These are phyloP conservation scores for Pulveroboletus frians DNA, from an alignment of 768 basidiomycete species.

Conservation along the genomic window DNA sequence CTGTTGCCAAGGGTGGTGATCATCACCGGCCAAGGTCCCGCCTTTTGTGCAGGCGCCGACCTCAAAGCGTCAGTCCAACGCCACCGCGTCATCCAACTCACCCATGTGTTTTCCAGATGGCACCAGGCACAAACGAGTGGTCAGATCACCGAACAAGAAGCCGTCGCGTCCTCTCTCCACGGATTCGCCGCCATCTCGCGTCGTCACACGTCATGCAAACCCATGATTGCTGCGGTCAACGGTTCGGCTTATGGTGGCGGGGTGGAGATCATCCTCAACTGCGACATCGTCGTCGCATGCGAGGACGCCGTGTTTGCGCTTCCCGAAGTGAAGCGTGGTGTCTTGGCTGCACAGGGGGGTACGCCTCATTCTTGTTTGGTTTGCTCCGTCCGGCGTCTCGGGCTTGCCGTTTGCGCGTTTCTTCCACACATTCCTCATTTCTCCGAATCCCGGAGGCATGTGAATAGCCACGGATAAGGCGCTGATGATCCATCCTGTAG, in stretches of 20 bases:
- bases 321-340: constrained; percentile 76
- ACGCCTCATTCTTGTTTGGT: constrained; percentile 16
- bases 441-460: background rate
- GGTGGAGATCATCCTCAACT: constrained; percentile 65
- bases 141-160: constrained; percentile 40
- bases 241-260: constrained; percentile 71
- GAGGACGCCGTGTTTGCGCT: constrained; percentile 65
- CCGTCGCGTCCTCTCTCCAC: constrained; percentile 35
- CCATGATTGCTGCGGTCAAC: constrained; percentile 75
- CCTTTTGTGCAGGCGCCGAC: constrained; percentile 80
- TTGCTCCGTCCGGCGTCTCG: background rate
- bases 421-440: background rate
- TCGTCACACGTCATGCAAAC: constrained; percentile 56
- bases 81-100: background rate
- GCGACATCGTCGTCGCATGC: constrained; percentile 69
- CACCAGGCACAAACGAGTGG: constrained; percentile 45
- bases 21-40: constrained; percentile 65
- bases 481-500: constrained; percentile 33
- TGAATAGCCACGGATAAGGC: constrained; percentile 1
- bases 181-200: constrained; percentile 76
- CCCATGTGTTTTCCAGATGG: constrained; percentile 45
- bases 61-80: constrained; percentile 54
- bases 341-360: constrained; percentile 70
- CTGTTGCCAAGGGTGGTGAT: constrained; percentile 57
- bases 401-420: background rate